Percentiles rank a stretch among this genome's conserved stretches.
phyloP scores from a whole-genome alignment of 2,329 filamentous ascomycete species.

The Aureobasidium sp. region DNA sequence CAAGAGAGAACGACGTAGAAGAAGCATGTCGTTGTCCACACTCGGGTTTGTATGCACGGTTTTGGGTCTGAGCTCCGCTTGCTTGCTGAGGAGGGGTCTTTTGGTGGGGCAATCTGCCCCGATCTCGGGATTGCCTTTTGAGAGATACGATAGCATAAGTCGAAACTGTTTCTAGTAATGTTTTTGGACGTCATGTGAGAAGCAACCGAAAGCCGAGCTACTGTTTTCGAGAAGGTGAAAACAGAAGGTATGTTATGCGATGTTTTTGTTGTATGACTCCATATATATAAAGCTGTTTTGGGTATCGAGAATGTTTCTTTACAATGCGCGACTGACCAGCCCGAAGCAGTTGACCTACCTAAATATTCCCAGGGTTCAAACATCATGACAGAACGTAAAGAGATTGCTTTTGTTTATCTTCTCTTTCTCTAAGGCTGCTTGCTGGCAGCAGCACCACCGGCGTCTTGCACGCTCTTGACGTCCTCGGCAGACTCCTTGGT shows the following conservation, averaged over 20 bases:
- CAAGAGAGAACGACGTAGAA: conserved; percentile 6
- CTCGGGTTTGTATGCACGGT: conserved; percentile 4
- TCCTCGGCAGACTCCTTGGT: conserved; percentile 18
- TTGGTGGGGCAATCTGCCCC: conserved; percentile 8
- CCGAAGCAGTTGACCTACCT: not conserved
- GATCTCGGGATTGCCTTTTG: conserved; percentile 1
- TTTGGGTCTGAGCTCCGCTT: not conserved
- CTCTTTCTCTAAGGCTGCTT: conserved; percentile 14
- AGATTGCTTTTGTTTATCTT: not conserved
- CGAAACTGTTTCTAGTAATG: not conserved
- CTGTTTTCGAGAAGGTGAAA: not conserved
- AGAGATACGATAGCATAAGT: not conserved
- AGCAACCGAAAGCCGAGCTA: not conserved
- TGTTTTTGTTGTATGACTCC: not conserved
- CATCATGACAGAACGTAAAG: not conserved
- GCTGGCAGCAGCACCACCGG: conserved; percentile 18
- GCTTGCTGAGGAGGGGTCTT: not conserved
- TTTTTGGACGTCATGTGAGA: not conserved
- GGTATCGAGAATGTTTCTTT: conserved; percentile 7
- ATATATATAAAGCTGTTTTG: not conserved
- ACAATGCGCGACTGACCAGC: not conserved
- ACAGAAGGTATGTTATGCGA: not conserved
- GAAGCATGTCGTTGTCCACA: not conserved
- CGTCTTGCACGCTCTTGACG: conserved; percentile 18
- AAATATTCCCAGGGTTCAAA: not conserved